Evolutionary conservation across 768 basidiomycete species (phyloP).

Genomic region (Xerocomellus chrysenteron): DNA sequence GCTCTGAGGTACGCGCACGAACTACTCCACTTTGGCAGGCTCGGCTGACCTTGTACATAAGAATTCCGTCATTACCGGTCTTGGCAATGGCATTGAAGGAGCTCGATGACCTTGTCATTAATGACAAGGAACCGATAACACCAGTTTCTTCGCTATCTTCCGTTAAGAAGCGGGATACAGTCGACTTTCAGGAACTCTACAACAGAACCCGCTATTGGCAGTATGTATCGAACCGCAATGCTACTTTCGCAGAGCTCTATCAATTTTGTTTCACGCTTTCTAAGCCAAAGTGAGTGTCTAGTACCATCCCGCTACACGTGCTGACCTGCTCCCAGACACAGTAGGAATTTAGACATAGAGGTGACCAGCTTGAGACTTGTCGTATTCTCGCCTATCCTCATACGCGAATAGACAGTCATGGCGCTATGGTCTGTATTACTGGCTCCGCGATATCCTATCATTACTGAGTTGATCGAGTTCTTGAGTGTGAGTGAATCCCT

Average conservation of each 20-base stretch:
- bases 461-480: conserved; percentile 63
- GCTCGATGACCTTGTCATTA: conserved; percentile 61
- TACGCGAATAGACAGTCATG: conserved; percentile 52
- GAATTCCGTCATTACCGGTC: conserved; percentile 49
- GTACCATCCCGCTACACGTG: neutral
- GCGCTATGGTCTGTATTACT: conserved; percentile 79
- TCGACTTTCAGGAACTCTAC: conserved; percentile 45
- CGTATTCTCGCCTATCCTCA: neutral
- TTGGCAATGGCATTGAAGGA: conserved; percentile 56
- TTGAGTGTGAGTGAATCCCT: conserved; percentile 49
- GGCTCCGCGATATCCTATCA: conserved; percentile 62
- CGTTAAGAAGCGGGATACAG: conserved; percentile 34
- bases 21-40: neutral
- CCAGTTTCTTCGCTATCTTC: conserved; percentile 20
- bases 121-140: conserved; percentile 39
- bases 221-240: conserved; percentile 48
- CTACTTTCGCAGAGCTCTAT: conserved; percentile 66
- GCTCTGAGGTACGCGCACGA: conserved; percentile 41
- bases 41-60: conserved; percentile 21
- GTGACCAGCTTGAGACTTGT: conserved; percentile 36
- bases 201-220: conserved; percentile 50
- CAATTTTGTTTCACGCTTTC: conserved; percentile 67
- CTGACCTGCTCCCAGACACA: conserved; percentile 44
- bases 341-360: conserved; percentile 81
- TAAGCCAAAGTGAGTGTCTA: conserved; percentile 62